Evolutionary conservation across 2,329 filamentous ascomycete species (phyloP), one percentile per base, ranked within the genome.

Genomic region (Cladosporium sp.): DNA sequence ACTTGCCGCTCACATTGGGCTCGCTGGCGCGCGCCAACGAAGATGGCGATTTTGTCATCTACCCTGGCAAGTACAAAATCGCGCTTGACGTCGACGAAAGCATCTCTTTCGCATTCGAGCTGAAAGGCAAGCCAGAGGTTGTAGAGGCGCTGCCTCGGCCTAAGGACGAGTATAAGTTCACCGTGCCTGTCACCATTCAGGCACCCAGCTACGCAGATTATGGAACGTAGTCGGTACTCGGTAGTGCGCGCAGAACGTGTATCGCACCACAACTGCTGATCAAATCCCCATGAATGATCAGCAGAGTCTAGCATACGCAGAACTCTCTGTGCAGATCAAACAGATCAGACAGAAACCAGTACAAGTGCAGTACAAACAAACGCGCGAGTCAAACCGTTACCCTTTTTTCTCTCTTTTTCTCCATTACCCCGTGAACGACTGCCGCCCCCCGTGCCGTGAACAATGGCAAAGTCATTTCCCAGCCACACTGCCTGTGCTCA

Each of bases 1-100:
- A 59, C 13, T 70, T 82, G 46, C 76, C 77, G 0, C 67, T 82
- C 32, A 75, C 76, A 2, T 71, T 81, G 16, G 78, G 78, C 21
- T 76, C 73, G 49, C 67, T 81, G 14, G 77, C 78, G 0, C 70
- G 80, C 3, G 76, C 75, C 0, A 77, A 81, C 58, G 71, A 75
- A 8, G 46, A 70, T 11, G 80, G 79, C 0, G 77, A 80, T 61
- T 70, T 73, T 11, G 71, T 80, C n/a, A 63, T 82, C 26, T 81
- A 79, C 56, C 79, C 80, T 5, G 80, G 79, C 0, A 74, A 73
- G 11, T 82, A 81, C 67, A 74, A 76, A 53, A 53, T 81, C 67
- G 74, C 77, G 13, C 58, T 81, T 66, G 79, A 81, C 58, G 75
- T 75, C 65, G 78, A 81, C 66, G 70, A 75, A 14, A 74, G 71